A percentile compares a stretch with the other conserved stretches of the same genome.
Evolutionary conservation across 441 rosid genomes (phyloP).

Genomic region (Viola pubescens): DNA sequence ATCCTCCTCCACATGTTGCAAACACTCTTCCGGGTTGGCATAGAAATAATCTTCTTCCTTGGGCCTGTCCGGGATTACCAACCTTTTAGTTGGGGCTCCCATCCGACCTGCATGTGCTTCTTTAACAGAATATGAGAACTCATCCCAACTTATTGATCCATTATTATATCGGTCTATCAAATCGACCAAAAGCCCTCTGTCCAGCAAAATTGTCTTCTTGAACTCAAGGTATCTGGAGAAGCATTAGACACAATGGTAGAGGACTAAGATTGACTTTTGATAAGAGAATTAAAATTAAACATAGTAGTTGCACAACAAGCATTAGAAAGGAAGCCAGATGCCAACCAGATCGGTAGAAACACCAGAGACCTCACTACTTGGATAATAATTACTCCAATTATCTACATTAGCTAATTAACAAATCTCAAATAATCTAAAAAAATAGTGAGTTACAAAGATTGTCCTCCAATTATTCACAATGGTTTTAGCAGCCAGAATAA

Average conservation of each 20-base stretch:
- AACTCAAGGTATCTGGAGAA: constrained; percentile 64
- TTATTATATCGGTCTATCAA: constrained; percentile 56
- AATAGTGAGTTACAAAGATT: not conserved
- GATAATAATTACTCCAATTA: not conserved
- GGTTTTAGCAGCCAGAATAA: constrained; percentile 9
- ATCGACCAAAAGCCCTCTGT: constrained; percentile 63
- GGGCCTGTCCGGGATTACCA: constrained; percentile 65
- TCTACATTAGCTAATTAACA: not conserved
- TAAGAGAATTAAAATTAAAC: not conserved
- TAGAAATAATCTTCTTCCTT: constrained; percentile 90
- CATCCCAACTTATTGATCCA: constrained; percentile 69
- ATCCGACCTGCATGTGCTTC: constrained; percentile 49
- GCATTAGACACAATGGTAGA: constrained; percentile 1
- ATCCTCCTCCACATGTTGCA: constrained; percentile 34
- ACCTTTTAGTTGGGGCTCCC: constrained; percentile 53
- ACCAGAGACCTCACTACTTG: not conserved
- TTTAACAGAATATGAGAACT: constrained; percentile 63
- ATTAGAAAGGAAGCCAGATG: not conserved
- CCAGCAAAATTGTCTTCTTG: constrained; percentile 67
- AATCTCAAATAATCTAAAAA: not conserved
- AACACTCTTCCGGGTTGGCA: constrained; percentile 84
- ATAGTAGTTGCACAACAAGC: not conserved
- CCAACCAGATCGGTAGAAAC: not conserved
- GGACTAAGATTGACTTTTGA: not conserved
- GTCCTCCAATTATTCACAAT: not conserved